Conservation (phyloP, 306 rosid species). For the Gillenia trifoliata region DNA sequence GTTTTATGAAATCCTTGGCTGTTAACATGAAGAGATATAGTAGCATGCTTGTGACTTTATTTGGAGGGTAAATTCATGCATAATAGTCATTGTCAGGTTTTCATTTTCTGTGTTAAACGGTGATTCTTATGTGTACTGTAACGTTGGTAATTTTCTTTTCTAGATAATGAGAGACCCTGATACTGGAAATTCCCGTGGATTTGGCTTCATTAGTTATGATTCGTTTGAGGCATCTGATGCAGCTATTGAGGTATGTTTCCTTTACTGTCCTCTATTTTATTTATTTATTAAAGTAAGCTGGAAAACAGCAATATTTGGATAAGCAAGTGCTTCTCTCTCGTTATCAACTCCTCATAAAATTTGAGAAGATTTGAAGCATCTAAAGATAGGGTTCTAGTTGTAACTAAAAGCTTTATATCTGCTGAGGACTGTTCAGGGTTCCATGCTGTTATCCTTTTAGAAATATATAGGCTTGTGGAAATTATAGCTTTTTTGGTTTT, state of each 20-base stretch:
- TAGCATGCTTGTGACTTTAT: not conserved
- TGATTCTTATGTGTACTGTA: slow-evolving; percentile 12
- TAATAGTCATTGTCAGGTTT: not conserved
- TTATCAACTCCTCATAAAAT: not conserved
- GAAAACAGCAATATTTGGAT: not conserved
- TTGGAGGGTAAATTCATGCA: not conserved
- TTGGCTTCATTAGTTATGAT: slow-evolving; percentile 97
- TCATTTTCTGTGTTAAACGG: not conserved
- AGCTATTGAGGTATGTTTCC: slow-evolving; percentile 76
- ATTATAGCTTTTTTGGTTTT: not conserved
- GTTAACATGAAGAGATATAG: not conserved
- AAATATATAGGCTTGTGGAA: not conserved
- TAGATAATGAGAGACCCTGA: slow-evolving; percentile 99
- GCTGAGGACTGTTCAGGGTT: not conserved
- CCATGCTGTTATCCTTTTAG: not conserved
- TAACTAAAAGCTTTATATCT: not conserved
- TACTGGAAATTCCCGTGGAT: slow-evolving; percentile 94
- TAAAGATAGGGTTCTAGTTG: not conserved
- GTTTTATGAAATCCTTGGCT: not conserved
- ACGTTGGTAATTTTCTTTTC: slow-evolving; percentile 17
- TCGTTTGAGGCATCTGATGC: slow-evolving; percentile 98
- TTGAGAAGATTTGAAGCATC: not conserved
- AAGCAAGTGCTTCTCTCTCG: not conserved
- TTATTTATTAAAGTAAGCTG: not conserved
- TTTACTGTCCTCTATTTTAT: not conserved